A percentile compares a stretch with the other conserved stretches of the same genome.
These are phyloP conservation scores for Porcisia hertigi DNA, from an alignment of 208 protist species.

Conservation along the genomic window DNA sequence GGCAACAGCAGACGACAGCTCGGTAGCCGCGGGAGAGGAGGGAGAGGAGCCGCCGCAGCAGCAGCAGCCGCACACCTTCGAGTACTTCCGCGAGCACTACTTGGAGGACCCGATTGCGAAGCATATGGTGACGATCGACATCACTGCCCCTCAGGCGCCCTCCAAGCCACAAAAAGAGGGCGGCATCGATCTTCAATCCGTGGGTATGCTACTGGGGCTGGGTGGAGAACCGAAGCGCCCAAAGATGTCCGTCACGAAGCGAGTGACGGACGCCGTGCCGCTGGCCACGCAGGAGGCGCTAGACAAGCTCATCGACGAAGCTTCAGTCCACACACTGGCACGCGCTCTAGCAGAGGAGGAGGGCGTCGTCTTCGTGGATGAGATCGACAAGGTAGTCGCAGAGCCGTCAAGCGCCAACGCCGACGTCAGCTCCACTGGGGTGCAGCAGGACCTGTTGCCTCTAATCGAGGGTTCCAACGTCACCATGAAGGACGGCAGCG, in stretches of 20 bases:
- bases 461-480: conserved; percentile 96
- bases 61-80: conserved; percentile 53
- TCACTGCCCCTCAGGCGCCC: conserved; percentile 49
- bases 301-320: conserved; percentile 90
- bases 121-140: conserved; percentile 77
- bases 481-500: conserved; percentile 95
- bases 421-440: conserved; percentile 94
- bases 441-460: conserved; percentile 98
- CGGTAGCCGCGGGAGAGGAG: background rate
- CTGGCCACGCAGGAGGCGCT: conserved; percentile 86
- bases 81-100: conserved; percentile 85
- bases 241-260: conserved; percentile 68
- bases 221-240: conserved; percentile 45
- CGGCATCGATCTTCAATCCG: conserved; percentile 60
- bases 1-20: background rate
- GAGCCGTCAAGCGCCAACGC: conserved; percentile 54
- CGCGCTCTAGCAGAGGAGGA: conserved; percentile 90
- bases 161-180: conserved; percentile 39
- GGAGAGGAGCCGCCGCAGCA: conserved; percentile 14
- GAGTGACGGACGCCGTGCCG: conserved; percentile 77
- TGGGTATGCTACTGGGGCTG: conserved; percentile 70
- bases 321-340: conserved; percentile 84
- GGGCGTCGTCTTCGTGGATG: conserved; percentile 98
- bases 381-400: conserved; percentile 97
- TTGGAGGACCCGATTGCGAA: conserved; percentile 61